Conservation (phyloP, 2,329 filamentous ascomycete genomes). For the Botryotinia convoluta region DNA sequence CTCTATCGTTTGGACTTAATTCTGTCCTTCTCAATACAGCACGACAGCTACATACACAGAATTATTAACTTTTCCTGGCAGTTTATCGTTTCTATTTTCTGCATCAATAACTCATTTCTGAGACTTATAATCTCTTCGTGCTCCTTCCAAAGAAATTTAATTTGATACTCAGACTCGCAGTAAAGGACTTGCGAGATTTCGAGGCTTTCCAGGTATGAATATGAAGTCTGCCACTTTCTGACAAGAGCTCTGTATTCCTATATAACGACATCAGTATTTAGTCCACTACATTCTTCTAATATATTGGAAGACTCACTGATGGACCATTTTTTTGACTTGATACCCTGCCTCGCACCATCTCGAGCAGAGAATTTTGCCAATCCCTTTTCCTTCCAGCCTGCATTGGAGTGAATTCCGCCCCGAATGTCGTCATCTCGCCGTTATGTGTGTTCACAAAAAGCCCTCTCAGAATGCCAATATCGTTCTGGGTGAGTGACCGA, state of each 20-base stretch:
- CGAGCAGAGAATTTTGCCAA: background rate
- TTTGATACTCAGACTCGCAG: too few species aligned
- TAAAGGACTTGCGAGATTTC: background rate
- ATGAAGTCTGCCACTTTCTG: background rate
- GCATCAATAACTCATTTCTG: background rate
- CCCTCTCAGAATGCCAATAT: background rate
- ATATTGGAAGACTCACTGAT: background rate
- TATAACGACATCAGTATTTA: background rate
- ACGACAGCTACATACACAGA: background rate
- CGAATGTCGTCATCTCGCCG: fast-evolving
- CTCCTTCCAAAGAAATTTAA: fast-evolving
- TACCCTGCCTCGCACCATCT: background rate
- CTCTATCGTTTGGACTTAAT: background rate
- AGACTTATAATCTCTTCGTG: fast-evolving
- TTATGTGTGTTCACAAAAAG: fast-evolving
- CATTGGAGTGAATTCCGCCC: fast-evolving
- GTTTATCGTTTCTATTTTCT: background rate
- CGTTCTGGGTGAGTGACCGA: background rate
- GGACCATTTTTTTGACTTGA: background rate
- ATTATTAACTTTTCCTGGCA: background rate
- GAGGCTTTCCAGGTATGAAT: background rate
- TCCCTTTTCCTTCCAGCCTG: background rate
- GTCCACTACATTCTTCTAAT: background rate
- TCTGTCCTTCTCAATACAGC: background rate
- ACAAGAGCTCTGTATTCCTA: background rate